Conservation (phyloP, 495 filamentous ascomycete genomes). For the Copromyces sp. region DNA sequence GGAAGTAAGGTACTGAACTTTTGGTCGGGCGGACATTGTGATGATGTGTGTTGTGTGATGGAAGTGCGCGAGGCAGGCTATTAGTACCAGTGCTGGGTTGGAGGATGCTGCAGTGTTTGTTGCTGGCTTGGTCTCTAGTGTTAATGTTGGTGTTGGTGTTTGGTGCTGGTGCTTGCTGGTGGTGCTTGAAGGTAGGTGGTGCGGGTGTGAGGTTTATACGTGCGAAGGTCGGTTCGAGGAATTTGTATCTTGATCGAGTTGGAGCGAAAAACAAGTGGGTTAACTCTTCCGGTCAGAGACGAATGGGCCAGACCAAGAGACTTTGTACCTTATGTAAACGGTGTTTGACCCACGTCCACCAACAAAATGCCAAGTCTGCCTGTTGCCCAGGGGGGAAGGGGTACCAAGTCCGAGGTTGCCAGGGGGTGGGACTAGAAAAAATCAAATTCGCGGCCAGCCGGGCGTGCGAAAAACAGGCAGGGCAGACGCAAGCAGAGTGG, state of each 20-base stretch:
- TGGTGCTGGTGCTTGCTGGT: background rate
- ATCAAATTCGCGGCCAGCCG: background rate
- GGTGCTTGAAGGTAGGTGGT: background rate
- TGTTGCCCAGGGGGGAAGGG: constrained; percentile 1
- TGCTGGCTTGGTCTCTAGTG: background rate
- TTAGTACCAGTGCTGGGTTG: background rate
- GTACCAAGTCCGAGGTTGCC: constrained; percentile 3
- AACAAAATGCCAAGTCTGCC: background rate
- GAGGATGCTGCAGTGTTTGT: background rate
- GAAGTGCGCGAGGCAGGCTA: background rate
- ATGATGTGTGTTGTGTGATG: constrained; percentile 21
- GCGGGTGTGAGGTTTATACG: background rate
- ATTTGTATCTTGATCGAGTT: background rate
- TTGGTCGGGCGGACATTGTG: constrained; percentile 24
- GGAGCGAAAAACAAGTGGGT: background rate
- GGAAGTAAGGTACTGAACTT: constrained; percentile 29
- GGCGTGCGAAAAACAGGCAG: background rate
- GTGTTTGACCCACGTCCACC: constrained; percentile 3
- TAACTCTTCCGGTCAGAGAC: background rate
- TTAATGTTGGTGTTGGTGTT: background rate
- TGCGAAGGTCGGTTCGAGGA: background rate
- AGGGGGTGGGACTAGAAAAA: background rate
- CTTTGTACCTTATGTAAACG: constrained; percentile 1
- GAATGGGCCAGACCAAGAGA: constrained; percentile 17
- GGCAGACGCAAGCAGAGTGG: background rate